These are phyloP conservation scores for Boletus coccyginus DNA, from an alignment of 768 basidiomycete species.

Conservation along the genomic window DNA sequence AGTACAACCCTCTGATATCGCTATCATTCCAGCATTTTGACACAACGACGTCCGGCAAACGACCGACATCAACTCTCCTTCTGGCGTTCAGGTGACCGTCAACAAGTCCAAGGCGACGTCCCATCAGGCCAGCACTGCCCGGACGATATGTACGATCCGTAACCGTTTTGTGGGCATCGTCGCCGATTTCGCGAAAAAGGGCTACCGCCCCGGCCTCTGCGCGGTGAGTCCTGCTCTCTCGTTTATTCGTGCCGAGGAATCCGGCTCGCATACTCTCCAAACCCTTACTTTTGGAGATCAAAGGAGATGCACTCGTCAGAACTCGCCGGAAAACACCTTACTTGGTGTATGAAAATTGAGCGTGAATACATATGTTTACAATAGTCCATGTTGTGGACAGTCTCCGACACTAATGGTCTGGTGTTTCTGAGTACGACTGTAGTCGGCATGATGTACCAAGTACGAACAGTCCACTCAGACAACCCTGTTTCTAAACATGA, in stretches of 20 bases:
- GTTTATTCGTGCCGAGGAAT: neutral
- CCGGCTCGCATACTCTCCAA: slow-evolving; percentile 27
- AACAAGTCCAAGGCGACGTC: slow-evolving; percentile 63
- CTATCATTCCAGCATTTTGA: neutral
- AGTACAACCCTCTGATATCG: slow-evolving; percentile 1
- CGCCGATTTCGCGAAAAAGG: slow-evolving; percentile 56
- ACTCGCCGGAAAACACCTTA: slow-evolving; percentile 71
- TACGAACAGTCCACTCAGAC: neutral
- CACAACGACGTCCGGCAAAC: slow-evolving; percentile 42
- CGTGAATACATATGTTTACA: slow-evolving; percentile 95
- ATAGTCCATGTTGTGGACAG: slow-evolving; percentile 39
- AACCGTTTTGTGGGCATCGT: slow-evolving; percentile 66
- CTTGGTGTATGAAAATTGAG: slow-evolving; percentile 75
- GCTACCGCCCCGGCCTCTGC: slow-evolving; percentile 78
- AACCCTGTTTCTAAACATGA: neutral
- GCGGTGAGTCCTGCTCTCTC: slow-evolving; percentile 48
- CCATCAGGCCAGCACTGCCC: slow-evolving; percentile 46
- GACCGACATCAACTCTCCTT: slow-evolving; percentile 54
- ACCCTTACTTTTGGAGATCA: neutral
- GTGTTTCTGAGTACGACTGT: too few relatives aligned
- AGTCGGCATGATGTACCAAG: too few relatives aligned
- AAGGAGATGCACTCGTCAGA: slow-evolving; percentile 76
- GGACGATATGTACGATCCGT: slow-evolving; percentile 53
- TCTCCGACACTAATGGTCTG: too few relatives aligned
- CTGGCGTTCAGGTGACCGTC: slow-evolving; percentile 58